phyloP scores from a whole-genome alignment of 1,284 basidiomycete species.

The Heterobasidion parviporum region DNA sequence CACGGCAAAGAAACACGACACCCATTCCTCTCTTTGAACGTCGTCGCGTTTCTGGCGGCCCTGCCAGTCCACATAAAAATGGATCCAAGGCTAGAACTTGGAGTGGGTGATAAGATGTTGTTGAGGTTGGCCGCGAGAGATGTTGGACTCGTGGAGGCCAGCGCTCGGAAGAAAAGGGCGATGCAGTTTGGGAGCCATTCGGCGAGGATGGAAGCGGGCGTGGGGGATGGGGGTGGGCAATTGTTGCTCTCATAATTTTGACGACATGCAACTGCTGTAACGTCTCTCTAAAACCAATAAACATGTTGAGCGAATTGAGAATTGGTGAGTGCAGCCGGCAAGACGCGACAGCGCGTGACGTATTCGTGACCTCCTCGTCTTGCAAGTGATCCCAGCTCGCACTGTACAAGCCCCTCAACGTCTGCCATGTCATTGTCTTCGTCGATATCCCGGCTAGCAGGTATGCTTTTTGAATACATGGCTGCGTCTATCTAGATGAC shows the following conservation, averaged over 20 bases:
- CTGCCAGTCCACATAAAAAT: conserved; percentile 78
- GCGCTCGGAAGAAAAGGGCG: conserved; percentile 77
- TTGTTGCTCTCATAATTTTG: conserved; percentile 16
- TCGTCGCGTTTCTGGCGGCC: conserved; percentile 66
- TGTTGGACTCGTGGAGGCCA: conserved; percentile 64
- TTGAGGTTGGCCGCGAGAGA: conserved; percentile 63
- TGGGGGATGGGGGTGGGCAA: conserved; percentile 48
- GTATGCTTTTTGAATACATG: conserved; percentile 20
- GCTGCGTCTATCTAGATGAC: too few relatives aligned
- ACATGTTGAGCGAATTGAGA: neutral
- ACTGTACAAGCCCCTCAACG: neutral
- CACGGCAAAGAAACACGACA: conserved; percentile 88
- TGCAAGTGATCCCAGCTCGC: neutral
- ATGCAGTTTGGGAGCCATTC: conserved; percentile 97
- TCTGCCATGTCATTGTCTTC: conserved; percentile 4
- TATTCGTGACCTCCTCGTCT: neutral
- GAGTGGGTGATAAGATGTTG: conserved; percentile 84
- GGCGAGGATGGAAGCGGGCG: conserved; percentile 73
- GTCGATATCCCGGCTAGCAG: conserved; percentile 29
- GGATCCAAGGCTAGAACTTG: conserved; percentile 61
- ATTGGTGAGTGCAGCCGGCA: neutral
- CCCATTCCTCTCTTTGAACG: conserved; percentile 78
- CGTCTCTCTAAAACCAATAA: neutral
- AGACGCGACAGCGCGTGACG: neutral
- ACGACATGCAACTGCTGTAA: neutral